phyloP scores from a whole-genome alignment of 441 rosid genomes.

The Erodium texanum region DNA sequence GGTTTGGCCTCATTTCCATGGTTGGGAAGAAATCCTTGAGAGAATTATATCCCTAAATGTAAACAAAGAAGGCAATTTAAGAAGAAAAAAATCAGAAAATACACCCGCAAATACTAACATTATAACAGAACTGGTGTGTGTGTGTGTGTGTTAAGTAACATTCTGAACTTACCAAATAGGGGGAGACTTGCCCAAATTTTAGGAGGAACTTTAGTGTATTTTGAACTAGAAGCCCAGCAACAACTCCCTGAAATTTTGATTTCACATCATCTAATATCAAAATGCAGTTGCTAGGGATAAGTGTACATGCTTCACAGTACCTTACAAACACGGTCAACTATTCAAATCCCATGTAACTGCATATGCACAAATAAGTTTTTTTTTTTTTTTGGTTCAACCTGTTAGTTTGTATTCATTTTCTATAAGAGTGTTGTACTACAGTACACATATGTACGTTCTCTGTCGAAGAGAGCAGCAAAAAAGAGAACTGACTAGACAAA shows the following conservation, averaged over 20 bases:
- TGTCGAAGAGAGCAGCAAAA: background rate
- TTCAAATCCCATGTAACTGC: background rate
- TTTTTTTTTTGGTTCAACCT: background rate
- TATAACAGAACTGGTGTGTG: background rate
- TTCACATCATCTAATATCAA: slow-evolving; percentile 12
- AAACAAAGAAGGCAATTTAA: slow-evolving; percentile 17
- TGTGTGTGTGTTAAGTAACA: slow-evolving; percentile 2
- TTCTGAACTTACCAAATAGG: slow-evolving; percentile 57
- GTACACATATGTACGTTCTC: background rate
- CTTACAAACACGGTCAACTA: slow-evolving; percentile 1
- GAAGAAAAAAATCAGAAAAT: slow-evolving; percentile 9
- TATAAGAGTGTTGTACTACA: background rate
- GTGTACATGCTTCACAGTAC: slow-evolving; percentile 5
- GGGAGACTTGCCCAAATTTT: slow-evolving; percentile 79
- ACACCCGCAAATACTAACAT: background rate
- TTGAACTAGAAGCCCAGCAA: slow-evolving; percentile 93
- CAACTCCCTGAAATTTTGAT: slow-evolving; percentile 67
- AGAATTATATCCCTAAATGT: slow-evolving; percentile 79
- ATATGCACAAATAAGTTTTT: background rate
- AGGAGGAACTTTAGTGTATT: slow-evolving; percentile 79
- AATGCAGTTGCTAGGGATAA: background rate
- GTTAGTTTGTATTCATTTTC: background rate
- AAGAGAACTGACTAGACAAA: slow-evolving; percentile 1
- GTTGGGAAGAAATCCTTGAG: slow-evolving; percentile 97
- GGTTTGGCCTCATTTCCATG: slow-evolving; percentile 94